Base-by-base conservation (phyloP, 352 stramenopile species). In the Pythium myriotylum region DNA sequence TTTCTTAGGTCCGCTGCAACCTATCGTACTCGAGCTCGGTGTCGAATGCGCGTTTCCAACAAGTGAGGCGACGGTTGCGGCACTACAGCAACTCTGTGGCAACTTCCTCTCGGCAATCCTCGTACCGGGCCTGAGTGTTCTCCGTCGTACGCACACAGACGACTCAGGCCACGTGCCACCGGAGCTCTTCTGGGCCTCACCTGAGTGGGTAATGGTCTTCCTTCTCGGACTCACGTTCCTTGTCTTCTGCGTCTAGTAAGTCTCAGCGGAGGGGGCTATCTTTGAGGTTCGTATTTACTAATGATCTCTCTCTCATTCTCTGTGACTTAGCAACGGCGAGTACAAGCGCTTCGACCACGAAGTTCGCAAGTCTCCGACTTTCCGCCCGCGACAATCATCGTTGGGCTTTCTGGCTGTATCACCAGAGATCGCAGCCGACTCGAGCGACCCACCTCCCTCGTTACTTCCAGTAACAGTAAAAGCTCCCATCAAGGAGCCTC, bases 1-100 rank as follows among this genome's bases (percentile, higher is more conserved):
- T 2, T 82, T 85, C 26, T 65, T 92, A 0, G 83, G 83, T 3
- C 83, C 83, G 4, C 54, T 89, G 17, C 83, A 92, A 40, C 83
- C 83, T 2, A 84, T 92, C 48, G 77, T 82, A 17, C 65, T 92
- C 4, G 81, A 92, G 35, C 62, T 92, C 0, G 81, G 81, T 14
- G 83, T 91, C 13, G 83, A 92, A 45, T 92, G 83, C 20, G 72
- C 83, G 3, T 88, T 85, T 45, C 83, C 83, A 9, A 92, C 83
- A 3, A 92, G 81, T 41, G 83, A 90, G 48, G 79, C 83, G 6
- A 91, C 83, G 0, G 83, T 92, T 42, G 83, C 83, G 19, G 83
- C 83, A 19, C 68, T 92, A 0, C 81, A 91, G 39, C 83, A 92
- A 39, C 79, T 92, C 46, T 91, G 79, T 59, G 83, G 83, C 10